These are phyloP conservation scores for Umbelopsis sp. DNA, from an alignment of 371 early-diverging fungal genomes.

Conservation along the genomic window DNA sequence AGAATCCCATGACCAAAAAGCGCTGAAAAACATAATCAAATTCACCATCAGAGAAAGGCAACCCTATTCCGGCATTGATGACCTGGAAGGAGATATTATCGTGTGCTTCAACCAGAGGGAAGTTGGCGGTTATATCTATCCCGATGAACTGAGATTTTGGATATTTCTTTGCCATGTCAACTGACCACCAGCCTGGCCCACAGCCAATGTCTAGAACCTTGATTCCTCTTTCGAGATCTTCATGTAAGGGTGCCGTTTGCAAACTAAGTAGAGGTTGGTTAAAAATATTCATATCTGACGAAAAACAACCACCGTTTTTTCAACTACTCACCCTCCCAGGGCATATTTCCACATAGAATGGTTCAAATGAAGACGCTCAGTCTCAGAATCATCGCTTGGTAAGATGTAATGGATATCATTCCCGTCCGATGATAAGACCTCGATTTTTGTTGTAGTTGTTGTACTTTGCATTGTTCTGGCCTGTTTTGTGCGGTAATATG, in stretches of 20 bases:
- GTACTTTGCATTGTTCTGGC: background rate
- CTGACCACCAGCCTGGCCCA: slow-evolving; percentile 54
- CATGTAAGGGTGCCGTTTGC: slow-evolving; percentile 44
- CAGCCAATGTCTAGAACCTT: slow-evolving; percentile 51
- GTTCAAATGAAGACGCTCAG: slow-evolving; percentile 40
- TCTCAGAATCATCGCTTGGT: slow-evolving; percentile 47
- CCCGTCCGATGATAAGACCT: background rate
- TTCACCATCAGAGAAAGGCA: slow-evolving; percentile 38
- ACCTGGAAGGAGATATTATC: slow-evolving; percentile 37
- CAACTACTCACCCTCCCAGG: background rate
- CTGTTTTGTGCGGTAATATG: background rate
- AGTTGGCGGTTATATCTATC: slow-evolving; percentile 49
- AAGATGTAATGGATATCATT: slow-evolving; percentile 38
- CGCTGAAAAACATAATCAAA: slow-evolving; percentile 55
- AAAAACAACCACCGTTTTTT: background rate
- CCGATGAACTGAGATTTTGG: slow-evolving; percentile 50
- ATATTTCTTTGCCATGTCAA: slow-evolving; percentile 48
- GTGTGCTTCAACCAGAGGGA: slow-evolving; percentile 31
- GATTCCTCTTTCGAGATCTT: slow-evolving; percentile 38
- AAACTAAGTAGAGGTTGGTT: slow-evolving; percentile 24
- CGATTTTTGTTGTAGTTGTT: background rate
- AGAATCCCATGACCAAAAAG: slow-evolving; percentile 50
- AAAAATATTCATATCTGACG: background rate
- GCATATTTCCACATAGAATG: slow-evolving; percentile 40
- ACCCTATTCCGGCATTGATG: slow-evolving; percentile 36